Base-by-base conservation (phyloP, 2,329 filamentous ascomycete genomes). In the Elsinoe arachidis region DNA sequence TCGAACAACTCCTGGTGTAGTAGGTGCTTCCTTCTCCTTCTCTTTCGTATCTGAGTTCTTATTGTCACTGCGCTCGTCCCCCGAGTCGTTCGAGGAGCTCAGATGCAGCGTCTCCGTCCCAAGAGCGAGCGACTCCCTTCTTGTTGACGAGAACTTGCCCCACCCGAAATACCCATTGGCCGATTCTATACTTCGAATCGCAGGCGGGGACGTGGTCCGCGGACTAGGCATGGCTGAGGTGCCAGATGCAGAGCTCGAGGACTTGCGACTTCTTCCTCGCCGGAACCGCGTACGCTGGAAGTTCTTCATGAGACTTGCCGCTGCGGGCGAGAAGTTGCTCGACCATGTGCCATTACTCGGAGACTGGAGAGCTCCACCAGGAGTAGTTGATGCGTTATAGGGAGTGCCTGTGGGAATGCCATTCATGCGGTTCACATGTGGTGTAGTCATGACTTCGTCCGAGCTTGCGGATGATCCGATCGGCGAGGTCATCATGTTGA, bases 81-180 rank as follows among this genome's bases (percentile, higher is more conserved):
- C 86, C 66, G 86, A 88, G 65, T 96, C 91, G 63, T 86, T 90
- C 3, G 89, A 82, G 55, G 83, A 84, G 10, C 82, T 85, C 19
- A 96, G 86, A 62, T 93, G 86, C 17, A 96, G 74, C 65, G 95
- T 90, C 63, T 93, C 91, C 14, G 91, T 91, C 37, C 91, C 90
- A 76, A 93, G 84, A 63, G 88, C 95, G 60, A 97, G 84, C 69
- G 90, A 96, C 71, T 96, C 91, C 43, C 92, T 80, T 44, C 92
- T 80, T 49, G 65, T 68, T 15, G 65, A 62, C 7, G 86, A 80
- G 41, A 66, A 64, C 37, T 61, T 67, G 14, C 64, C 58, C 65
- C 64, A 67, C 7, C 61, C 60, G 19, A 68, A 66, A 51, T 65
- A 68, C 11, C 63, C 63, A 11, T 78, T 77, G 54, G 73, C 71